Conservation (phyloP, 176 grass and related monocot species). For the Leersia perrieri region DNA sequence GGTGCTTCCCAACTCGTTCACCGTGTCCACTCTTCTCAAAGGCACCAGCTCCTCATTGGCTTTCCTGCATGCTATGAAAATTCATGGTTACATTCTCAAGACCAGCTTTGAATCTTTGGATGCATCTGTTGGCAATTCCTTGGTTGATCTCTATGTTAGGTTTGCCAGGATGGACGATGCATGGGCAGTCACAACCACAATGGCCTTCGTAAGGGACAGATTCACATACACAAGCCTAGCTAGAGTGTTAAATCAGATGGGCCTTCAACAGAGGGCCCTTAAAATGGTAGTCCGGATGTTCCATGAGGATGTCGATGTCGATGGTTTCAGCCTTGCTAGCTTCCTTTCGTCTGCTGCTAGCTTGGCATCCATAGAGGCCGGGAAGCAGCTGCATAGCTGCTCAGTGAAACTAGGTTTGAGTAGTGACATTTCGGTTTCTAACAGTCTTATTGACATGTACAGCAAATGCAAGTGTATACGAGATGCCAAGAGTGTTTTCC, state of each 20-base stretch:
- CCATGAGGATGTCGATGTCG: constrained; percentile 51
- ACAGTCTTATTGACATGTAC: constrained; percentile 84
- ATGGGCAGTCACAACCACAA: constrained; percentile 51
- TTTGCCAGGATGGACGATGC: constrained; percentile 57
- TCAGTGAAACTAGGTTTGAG: constrained; percentile 64
- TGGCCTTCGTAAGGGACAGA: constrained; percentile 47
- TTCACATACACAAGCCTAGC: constrained; percentile 80
- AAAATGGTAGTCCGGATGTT: constrained; percentile 52
- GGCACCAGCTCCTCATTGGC: constrained; percentile 35
- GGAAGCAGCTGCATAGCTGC: constrained; percentile 68
- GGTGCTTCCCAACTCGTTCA: constrained; percentile 74
- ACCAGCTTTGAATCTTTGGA: constrained; percentile 56
- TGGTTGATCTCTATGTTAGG: constrained; percentile 72
- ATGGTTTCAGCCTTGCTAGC: constrained; percentile 61
- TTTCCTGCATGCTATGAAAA: constrained; percentile 42
- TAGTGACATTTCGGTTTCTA: constrained; percentile 56
- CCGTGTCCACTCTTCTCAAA: constrained; percentile 71
- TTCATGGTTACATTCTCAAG: constrained; percentile 71
- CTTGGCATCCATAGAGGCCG: constrained; percentile 35
- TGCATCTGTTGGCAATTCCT: constrained; percentile 57
- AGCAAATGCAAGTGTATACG: constrained; percentile 64
- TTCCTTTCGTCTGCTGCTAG: constrained; percentile 64
- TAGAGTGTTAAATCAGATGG: constrained; percentile 62
- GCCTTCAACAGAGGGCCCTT: constrained; percentile 48
- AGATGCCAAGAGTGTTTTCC: constrained; percentile 58